phyloP scores from a whole-genome alignment of 495 filamentous ascomycete genomes.

The Neurospora sp. region DNA sequence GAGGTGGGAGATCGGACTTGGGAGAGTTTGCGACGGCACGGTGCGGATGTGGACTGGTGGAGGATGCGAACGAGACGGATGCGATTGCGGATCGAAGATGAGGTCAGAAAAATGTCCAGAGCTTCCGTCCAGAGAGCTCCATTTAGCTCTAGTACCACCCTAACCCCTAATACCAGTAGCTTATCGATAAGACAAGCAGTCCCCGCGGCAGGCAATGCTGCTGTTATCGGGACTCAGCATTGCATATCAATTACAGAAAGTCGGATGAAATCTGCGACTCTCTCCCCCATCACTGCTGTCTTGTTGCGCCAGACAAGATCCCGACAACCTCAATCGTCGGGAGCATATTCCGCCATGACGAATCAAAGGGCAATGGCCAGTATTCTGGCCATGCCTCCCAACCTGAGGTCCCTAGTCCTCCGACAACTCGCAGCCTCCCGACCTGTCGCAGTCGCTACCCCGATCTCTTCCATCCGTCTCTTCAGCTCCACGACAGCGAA shows the following conservation, averaged over 20 bases:
- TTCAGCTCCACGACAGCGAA: neutral
- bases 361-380: neutral
- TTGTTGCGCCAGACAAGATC: neutral
- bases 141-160: neutral
- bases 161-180: fast-evolving
- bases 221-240: neutral
- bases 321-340: neutral
- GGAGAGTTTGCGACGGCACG: neutral
- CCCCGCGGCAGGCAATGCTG: neutral
- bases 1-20: too few species aligned
- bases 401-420: constrained; percentile 7
- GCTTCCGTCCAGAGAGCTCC: neutral
- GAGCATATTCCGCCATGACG: neutral
- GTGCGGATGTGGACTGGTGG: neutral
- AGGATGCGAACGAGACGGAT: neutral
- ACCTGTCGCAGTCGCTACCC: neutral
- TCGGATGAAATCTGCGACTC: neutral
- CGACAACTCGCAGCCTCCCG: neutral
- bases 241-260: neutral
- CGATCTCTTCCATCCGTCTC: constrained; percentile 1
- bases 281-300: neutral
- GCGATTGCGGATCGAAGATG: neutral
- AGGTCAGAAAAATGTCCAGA: neutral
- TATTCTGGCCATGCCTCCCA: constrained; percentile 10
- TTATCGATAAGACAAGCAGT: neutral